Conservation (phyloP, 2,329 filamentous ascomycete species). For the Davidsoniella neocaledoniae region DNA sequence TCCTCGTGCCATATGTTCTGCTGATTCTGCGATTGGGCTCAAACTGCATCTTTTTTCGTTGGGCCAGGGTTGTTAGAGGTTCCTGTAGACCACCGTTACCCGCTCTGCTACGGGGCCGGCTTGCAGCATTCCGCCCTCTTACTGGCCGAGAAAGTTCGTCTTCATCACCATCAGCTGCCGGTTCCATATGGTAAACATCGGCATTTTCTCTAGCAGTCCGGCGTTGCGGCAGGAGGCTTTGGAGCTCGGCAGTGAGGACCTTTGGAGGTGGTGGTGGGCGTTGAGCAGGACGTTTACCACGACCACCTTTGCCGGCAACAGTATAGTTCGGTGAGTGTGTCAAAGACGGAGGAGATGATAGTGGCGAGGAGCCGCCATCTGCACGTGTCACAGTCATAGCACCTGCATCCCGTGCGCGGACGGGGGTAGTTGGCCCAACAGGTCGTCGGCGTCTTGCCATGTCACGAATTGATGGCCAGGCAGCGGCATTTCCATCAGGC, state of each 20-base stretch:
- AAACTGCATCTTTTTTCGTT: conserved; percentile 14
- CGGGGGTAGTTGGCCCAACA: conserved; percentile 22
- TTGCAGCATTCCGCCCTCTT: conserved; percentile 18
- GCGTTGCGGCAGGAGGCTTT: conserved; percentile 36
- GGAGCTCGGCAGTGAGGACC: conserved; percentile 37
- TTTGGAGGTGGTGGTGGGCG: conserved; percentile 26
- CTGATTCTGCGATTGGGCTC: conserved; percentile 17
- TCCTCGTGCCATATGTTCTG: conserved; percentile 12
- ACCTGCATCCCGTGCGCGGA: conserved; percentile 16
- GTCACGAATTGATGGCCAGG: conserved; percentile 36
- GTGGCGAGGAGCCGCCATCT: conserved; percentile 29
- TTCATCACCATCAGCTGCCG: conserved; percentile 33
- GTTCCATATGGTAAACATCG: conserved; percentile 18
- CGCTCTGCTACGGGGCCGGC: conserved; percentile 21
- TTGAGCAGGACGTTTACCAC: conserved; percentile 19
- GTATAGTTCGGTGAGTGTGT: conserved; percentile 47
- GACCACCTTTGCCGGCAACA: conserved; percentile 16
- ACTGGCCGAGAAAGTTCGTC: conserved; percentile 34
- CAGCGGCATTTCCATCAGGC: conserved; percentile 23
- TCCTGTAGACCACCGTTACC: conserved; percentile 18
- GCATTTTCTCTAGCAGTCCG: conserved; percentile 24
- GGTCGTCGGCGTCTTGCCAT: conserved; percentile 31
- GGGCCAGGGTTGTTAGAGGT: conserved; percentile 11
- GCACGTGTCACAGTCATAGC: background rate
- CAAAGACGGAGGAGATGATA: conserved; percentile 48